Base-by-base conservation (phyloP, 352 stramenopile genomes). In the Pythium oligandrum region DNA sequence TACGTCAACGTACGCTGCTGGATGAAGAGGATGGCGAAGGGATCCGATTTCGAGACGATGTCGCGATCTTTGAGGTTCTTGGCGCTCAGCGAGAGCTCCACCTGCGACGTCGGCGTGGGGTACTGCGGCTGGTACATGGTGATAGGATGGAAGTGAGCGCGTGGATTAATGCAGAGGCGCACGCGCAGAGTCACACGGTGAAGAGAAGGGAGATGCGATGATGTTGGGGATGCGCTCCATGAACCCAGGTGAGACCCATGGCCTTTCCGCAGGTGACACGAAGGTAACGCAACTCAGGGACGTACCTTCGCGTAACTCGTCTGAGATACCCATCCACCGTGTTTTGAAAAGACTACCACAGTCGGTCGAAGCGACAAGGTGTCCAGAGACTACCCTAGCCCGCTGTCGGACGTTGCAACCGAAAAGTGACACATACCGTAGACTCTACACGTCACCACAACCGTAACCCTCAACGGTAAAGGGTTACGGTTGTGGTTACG, bases 41-140 rank as follows among this genome's bases (percentile, higher is more conserved):
- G 81, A 62, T 97, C 86, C 9, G 83, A 93, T 63, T 94, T 89
- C 48, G 78, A 89, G 49, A 96, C 69, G 30, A 92, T 56, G 51
- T 96, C 89, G 57, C 86, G 87, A 56, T 95, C 82, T 35, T 83
- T 88, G 44, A 97, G 73, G 60, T 82, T 67, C 48, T 83, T 81
- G 49, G 79, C 92, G 38, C 74, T 75, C 33, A 97, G 64, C 17
- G 83, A 88, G 55, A 97, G 72, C 75, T 97, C 86, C 32, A 95
- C 66, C 11, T 59, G 64, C 40, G 74, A 77, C 26, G 77, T 86
- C 26, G 73, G 72, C 17, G 17, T 26, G 17, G 17, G 17, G 17
- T 26, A 26, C 17, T 26, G 17, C 17, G 17, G 17, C 17, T 26
- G 17, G 57, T 44, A 63, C 56, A 63, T 64, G 37, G 48, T 35